Evolutionary conservation across 306 rosid species (phyloP).

Genomic region (Dryas drummondii): DNA sequence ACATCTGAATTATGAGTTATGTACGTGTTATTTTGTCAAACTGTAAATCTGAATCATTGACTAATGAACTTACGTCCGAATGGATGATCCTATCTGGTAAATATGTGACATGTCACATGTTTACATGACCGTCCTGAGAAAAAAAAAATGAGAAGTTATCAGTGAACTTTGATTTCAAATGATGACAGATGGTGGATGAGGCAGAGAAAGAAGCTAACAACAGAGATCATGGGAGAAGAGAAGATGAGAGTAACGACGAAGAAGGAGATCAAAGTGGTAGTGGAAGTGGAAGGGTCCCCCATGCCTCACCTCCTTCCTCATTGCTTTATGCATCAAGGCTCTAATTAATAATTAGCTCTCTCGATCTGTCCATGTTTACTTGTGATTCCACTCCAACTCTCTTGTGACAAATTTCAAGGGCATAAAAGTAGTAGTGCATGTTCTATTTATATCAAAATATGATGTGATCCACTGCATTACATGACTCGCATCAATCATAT

Average conservation of each 20-base stretch:
- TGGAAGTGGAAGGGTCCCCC: not conserved
- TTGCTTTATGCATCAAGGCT: not conserved
- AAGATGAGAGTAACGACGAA: not conserved
- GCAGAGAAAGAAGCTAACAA: constrained; percentile 22
- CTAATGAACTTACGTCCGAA: too few species aligned
- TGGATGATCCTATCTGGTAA: too few species aligned
- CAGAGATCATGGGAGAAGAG: not conserved
- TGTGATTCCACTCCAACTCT: not conserved
- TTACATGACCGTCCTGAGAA: too few species aligned
- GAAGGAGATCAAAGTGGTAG: not conserved
- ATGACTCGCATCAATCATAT: too few species aligned
- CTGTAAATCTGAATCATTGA: too few species aligned
- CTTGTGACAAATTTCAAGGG: not conserved
- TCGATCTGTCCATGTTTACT: not conserved
- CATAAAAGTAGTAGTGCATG: too few species aligned
- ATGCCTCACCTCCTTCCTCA: not conserved
- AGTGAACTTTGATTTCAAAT: not conserved
- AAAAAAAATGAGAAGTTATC: too few species aligned
- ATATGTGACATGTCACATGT: too few species aligned
- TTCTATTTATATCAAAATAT: too few species aligned
- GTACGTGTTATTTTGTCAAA: too few species aligned
- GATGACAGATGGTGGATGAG: constrained; percentile 32
- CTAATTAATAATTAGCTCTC: not conserved
- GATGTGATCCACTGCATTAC: too few species aligned
- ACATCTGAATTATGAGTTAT: too few species aligned